phyloP scores from a whole-genome alignment of 805 yeast genomes.

The Wickerhamomyces kurtzmanii region DNA sequence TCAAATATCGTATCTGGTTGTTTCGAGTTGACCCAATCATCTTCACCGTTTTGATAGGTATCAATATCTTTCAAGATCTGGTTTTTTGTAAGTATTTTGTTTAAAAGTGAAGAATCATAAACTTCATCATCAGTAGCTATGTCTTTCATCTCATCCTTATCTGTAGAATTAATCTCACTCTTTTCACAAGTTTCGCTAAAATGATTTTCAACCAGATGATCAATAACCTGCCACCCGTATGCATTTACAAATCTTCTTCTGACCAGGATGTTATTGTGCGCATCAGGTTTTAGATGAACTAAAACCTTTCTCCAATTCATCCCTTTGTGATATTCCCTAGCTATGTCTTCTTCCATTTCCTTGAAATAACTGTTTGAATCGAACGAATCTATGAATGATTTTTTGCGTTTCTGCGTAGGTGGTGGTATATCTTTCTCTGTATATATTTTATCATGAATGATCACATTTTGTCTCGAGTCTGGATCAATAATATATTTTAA shows the following conservation, averaged over 20 bases:
- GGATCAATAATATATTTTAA: slow-evolving; percentile 56
- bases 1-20: slow-evolving; percentile 23
- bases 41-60: slow-evolving; percentile 11
- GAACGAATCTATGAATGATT: slow-evolving; percentile 18
- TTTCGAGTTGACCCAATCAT: slow-evolving; percentile 41
- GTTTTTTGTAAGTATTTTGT: slow-evolving; percentile 1
- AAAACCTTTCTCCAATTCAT: slow-evolving; percentile 66
- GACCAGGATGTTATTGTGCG: slow-evolving; percentile 68
- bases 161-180: too few species aligned
- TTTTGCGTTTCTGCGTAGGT: slow-evolving; percentile 6
- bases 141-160: slow-evolving; percentile 5
- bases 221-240: slow-evolving; percentile 76
- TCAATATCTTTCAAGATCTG: neutral
- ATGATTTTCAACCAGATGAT: slow-evolving; percentile 57
- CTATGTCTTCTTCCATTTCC: slow-evolving; percentile 54
- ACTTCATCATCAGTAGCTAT: slow-evolving; percentile 1
- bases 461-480: slow-evolving; percentile 39
- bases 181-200: slow-evolving; percentile 22
- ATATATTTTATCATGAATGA: slow-evolving; percentile 64
- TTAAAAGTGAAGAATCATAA: slow-evolving; percentile 4
- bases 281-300: slow-evolving; percentile 61
- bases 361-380: slow-evolving; percentile 30
- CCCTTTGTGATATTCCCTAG: slow-evolving; percentile 58
- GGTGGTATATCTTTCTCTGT: slow-evolving; percentile 38
- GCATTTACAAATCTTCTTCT: slow-evolving; percentile 69